Conservation (phyloP, 1,284 basidiomycete genomes). For the Fomitopsis betulina region DNA sequence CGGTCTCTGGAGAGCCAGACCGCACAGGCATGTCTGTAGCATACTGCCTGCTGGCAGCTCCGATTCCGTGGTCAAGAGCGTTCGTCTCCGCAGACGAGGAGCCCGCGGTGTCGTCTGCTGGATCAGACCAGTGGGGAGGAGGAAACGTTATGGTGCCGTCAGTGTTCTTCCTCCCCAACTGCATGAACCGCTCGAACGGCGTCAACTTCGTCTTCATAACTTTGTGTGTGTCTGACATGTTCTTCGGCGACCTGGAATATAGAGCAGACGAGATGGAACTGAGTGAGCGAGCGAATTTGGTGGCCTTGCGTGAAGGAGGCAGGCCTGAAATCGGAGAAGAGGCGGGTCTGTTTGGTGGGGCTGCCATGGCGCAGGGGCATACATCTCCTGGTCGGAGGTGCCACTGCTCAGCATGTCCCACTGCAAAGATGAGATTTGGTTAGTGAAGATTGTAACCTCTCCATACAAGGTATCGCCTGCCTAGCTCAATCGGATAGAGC, state of each 20-base stretch:
- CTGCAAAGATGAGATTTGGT: no score
- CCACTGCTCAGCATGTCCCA: no score
- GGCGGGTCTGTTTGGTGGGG: neutral
- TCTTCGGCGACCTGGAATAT: neutral
- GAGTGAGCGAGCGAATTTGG: neutral
- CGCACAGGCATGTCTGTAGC: neutral
- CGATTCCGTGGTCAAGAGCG: neutral
- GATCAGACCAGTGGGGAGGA: neutral
- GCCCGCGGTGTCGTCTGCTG: neutral
- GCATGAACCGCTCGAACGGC: constrained; percentile 18
- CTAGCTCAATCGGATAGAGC: constrained; percentile 88
- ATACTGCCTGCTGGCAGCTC: neutral
- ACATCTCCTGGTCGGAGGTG: no score
- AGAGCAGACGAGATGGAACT: neutral
- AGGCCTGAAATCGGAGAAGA: neutral
- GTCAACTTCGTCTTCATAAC: constrained; percentile 6
- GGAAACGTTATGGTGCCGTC: constrained; percentile 1
- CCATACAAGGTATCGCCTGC: constrained; percentile 39
- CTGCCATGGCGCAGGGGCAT: neutral
- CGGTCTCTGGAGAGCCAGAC: neutral
- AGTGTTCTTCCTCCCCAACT: constrained; percentile 10
- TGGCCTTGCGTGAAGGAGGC: neutral
- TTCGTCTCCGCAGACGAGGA: neutral
- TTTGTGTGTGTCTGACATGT: neutral
- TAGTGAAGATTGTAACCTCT: no score